phyloP scores from a whole-genome alignment of 179 eudicot genomes.

The Spinacia oleracea region DNA sequence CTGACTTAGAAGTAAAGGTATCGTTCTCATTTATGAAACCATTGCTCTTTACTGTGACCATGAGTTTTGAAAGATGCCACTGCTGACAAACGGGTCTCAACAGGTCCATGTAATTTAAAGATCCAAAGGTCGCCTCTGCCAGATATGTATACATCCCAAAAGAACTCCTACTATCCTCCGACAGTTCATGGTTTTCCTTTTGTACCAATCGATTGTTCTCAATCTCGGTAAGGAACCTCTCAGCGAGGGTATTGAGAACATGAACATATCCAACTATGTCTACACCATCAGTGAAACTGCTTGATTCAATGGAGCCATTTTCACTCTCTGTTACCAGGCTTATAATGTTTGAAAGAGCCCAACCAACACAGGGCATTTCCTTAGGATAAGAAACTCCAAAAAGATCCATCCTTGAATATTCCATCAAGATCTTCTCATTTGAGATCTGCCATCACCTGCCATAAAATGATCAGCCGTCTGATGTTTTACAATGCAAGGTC shows the following conservation, averaged over 20 bases:
- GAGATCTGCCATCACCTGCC: conserved; percentile 98
- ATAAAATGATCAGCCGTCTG: conserved; percentile 67
- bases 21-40: conserved; percentile 27
- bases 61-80: conserved; percentile 82
- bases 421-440: conserved; percentile 57
- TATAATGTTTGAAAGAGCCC: conserved; percentile 81
- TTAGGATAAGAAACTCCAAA: conserved; percentile 27
- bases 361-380: conserved; percentile 65
- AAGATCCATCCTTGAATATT: conserved; percentile 54
- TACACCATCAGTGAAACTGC: conserved; percentile 55
- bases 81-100: conserved; percentile 80
- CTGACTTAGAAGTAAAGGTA: conserved; percentile 18
- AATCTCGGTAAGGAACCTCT: conserved; percentile 49
- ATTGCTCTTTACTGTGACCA: conserved; percentile 43
- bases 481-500: conserved; percentile 14
- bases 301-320: conserved; percentile 36
- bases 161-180: conserved; percentile 34
- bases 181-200: conserved; percentile 40
- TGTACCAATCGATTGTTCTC: conserved; percentile 42
- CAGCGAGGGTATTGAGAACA: conserved; percentile 57
- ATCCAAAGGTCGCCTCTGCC: conserved; percentile 34
- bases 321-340: conserved; percentile 61
- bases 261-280: conserved; percentile 59
- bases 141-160: conserved; percentile 29
- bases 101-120: conserved; percentile 60